Evolutionary conservation across 2,329 filamentous ascomycete genomes (phyloP).

Genomic region (Phoma sp.): DNA sequence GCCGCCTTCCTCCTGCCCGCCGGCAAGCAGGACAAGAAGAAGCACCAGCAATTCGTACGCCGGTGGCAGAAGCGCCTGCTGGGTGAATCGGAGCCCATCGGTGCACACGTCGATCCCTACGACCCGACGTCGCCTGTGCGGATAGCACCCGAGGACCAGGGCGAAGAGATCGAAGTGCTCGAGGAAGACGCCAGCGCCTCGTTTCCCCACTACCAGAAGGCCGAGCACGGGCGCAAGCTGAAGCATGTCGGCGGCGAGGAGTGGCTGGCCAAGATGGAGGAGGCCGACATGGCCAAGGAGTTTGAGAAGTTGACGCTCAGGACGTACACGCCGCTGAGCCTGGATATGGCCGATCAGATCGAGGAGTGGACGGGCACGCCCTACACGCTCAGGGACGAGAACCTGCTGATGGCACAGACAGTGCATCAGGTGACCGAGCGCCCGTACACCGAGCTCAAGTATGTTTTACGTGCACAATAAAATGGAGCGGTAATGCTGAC

Average conservation of each 20-base stretch:
- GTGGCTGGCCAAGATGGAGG: slow-evolving; percentile 46
- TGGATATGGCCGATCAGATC: slow-evolving; percentile 39
- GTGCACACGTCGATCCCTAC: slow-evolving; percentile 47
- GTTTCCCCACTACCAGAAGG: slow-evolving; percentile 17
- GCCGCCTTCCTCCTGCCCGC: slow-evolving; percentile 30
- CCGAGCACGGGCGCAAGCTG: slow-evolving; percentile 47
- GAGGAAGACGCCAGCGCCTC: slow-evolving; percentile 27
- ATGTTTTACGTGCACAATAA: not conserved
- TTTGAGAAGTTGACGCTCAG: slow-evolving; percentile 44
- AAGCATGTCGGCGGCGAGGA: slow-evolving; percentile 60
- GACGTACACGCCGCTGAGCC: slow-evolving; percentile 40
- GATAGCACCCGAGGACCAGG: slow-evolving; percentile 44
- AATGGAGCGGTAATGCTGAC: not conserved
- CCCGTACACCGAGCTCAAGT: slow-evolving; percentile 37
- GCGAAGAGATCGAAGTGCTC: slow-evolving; percentile 42
- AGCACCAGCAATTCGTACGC: slow-evolving; percentile 43
- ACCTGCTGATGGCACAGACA: slow-evolving; percentile 36
- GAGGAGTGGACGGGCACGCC: slow-evolving; percentile 40
- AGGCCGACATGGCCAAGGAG: slow-evolving; percentile 36
- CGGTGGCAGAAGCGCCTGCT: slow-evolving; percentile 46
- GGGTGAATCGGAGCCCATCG: slow-evolving; percentile 46
- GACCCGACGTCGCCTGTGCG: slow-evolving; percentile 44
- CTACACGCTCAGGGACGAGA: slow-evolving; percentile 38
- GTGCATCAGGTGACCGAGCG: slow-evolving; percentile 42
- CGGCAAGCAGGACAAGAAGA: slow-evolving; percentile 44